Conservation (phyloP, 148 eudicot species). For the Limonium bicolor region DNA sequence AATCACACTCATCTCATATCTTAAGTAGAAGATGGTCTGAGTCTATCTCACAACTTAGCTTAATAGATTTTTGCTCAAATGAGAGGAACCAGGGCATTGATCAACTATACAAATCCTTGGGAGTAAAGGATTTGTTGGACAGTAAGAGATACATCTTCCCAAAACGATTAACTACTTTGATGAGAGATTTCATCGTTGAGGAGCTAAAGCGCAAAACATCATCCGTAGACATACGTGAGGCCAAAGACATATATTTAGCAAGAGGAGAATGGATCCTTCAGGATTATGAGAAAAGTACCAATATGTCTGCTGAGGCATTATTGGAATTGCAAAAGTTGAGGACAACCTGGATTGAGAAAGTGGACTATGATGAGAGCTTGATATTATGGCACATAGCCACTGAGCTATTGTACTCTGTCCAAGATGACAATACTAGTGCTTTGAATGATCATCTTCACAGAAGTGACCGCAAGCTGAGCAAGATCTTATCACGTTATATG, state of each 20-base stretch:
- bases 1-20: background rate
- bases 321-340: slow-evolving; percentile 16
- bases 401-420: slow-evolving; percentile 17
- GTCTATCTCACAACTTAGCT: slow-evolving; percentile 7
- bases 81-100: slow-evolving; percentile 2
- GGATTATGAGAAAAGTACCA: background rate
- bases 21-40: slow-evolving; percentile 19
- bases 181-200: slow-evolving; percentile 18
- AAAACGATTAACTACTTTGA: background rate
- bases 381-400: slow-evolving; percentile 48
- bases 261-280: slow-evolving; percentile 7
- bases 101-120: slow-evolving; percentile 2
- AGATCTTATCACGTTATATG: slow-evolving; percentile 2
- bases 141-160: slow-evolving; percentile 10
- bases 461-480: background rate
- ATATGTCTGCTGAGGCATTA: slow-evolving; percentile 1
- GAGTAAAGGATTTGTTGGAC: slow-evolving; percentile 12
- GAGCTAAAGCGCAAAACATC: slow-evolving; percentile 22
- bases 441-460: background rate
- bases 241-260: background rate
- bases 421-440: background rate
- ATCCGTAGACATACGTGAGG: slow-evolving; percentile 8
- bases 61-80: slow-evolving; percentile 17
- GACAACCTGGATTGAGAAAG: slow-evolving; percentile 10
- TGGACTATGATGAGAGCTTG: slow-evolving; percentile 36